phyloP scores from a whole-genome alignment of 2,329 filamentous ascomycete species.

The Chrysoporthe cubensis region DNA sequence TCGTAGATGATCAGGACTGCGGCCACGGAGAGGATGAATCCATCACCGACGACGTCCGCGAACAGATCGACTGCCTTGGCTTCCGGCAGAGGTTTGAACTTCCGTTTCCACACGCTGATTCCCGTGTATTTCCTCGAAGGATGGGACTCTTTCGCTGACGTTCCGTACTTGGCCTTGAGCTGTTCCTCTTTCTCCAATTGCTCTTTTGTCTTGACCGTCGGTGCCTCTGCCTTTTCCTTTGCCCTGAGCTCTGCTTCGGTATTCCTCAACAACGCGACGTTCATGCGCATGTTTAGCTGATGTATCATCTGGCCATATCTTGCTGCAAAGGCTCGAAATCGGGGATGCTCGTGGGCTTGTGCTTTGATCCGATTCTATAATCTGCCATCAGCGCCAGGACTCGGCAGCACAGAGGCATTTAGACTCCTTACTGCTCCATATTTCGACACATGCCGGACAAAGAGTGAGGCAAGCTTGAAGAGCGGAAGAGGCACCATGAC shows the following conservation, averaged over 20 bases:
- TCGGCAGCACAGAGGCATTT: not conserved
- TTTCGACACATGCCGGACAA: slow-evolving; percentile 69
- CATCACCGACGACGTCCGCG: slow-evolving; percentile 66
- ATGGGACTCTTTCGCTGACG: slow-evolving; percentile 45
- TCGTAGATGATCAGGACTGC: slow-evolving; percentile 63
- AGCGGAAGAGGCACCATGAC: slow-evolving; percentile 67
- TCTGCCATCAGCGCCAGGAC: slow-evolving; percentile 10
- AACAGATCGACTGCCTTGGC: slow-evolving; percentile 69
- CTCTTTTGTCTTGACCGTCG: slow-evolving; percentile 68
- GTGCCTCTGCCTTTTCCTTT: slow-evolving; percentile 65
- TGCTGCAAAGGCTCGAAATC: slow-evolving; percentile 64
- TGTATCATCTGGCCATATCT: slow-evolving; percentile 67
- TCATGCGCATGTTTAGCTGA: slow-evolving; percentile 68
- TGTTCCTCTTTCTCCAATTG: slow-evolving; percentile 60
- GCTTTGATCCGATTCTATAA: slow-evolving; percentile 67
- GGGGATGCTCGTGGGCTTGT: slow-evolving; percentile 66
- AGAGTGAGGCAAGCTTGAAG: slow-evolving; percentile 68
- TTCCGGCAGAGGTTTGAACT: slow-evolving; percentile 66
- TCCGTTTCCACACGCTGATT: slow-evolving; percentile 62
- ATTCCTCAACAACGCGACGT: slow-evolving; percentile 63
- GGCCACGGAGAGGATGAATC: slow-evolving; percentile 65
- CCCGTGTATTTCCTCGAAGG: slow-evolving; percentile 37
- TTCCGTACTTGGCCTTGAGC: slow-evolving; percentile 46
- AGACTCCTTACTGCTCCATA: slow-evolving; percentile 65
- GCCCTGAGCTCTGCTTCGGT: slow-evolving; percentile 60